Evolutionary conservation across 495 filamentous ascomycete genomes (phyloP), one percentile per base, ranked within the genome.

Genomic region (Tetracladium setigerum): DNA sequence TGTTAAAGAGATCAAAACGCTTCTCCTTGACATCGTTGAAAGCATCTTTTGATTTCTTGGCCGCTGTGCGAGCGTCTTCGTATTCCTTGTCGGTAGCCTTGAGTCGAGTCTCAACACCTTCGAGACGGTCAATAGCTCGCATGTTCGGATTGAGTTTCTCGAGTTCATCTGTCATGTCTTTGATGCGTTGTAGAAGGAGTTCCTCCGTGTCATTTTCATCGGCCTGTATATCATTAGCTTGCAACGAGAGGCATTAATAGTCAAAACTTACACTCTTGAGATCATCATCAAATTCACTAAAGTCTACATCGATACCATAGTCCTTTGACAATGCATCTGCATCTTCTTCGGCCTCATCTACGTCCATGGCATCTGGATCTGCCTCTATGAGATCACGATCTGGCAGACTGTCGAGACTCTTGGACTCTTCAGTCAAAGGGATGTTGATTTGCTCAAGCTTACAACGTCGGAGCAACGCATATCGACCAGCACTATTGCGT

Each of bases 131-230:
- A 63, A 89, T 84, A 22, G 91, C 91, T 55, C 90, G 86, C 76
- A 95, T 89, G 62, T 99, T 97, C 19, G 91, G 91, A 47, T 90
- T 84, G 68, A 96, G 86, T 60, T 90, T 89, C 52, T 95, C 89
- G 30, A 99, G 78, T 56, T 95, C 87, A 42, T 68, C 67, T 32
- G 82, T 82, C 8, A 97, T 72, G 27, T 72, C 67, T 32, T 75
- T 70, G 53, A 97, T 86, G 60, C 82, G 82, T 35, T 91, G 86
- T 45, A 83, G 75, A 22, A 99, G 72, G 43, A 78, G 74, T n/a
- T 87, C 80, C 59, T 95, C 90, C 24, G 83, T 63, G 40, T 80
- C 75, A 42, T 86, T 79, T 44, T 84, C 83, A 33, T 79, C 69
- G 48, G 76, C 71, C 83, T 89, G 50, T 34, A 19, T 34, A 19